These are phyloP conservation scores for Solanum medicagineum DNA, from an alignment of 257 asterid species.

Conservation along the genomic window DNA sequence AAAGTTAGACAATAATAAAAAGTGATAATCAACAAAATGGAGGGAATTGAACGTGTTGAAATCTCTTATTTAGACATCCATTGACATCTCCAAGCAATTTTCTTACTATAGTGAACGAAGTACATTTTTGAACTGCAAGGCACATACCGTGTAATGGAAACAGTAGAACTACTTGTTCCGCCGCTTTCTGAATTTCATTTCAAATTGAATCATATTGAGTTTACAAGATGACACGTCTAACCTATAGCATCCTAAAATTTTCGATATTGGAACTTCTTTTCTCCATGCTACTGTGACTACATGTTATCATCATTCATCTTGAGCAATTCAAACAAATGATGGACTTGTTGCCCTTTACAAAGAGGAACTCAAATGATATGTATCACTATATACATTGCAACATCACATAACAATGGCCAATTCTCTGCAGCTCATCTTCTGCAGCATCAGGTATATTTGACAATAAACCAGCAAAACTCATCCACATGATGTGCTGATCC, in stretches of 20 bases:
- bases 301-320: slow-evolving; percentile 13
- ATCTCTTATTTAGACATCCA: neutral
- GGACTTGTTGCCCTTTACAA: slow-evolving; percentile 38
- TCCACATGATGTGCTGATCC: neutral
- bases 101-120: neutral
- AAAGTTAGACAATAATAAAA: neutral
- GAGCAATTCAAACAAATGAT: slow-evolving; percentile 28
- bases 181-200: neutral
- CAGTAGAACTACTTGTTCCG: neutral
- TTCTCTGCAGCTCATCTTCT: slow-evolving; percentile 3
- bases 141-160: neutral
- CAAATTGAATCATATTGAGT: neutral
- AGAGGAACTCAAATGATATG: slow-evolving; percentile 43
- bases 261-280: slow-evolving; percentile 1
- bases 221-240: neutral
- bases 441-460: slow-evolving; percentile 5
- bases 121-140: neutral
- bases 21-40: neutral
- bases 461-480: slow-evolving; percentile 1
- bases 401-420: slow-evolving; percentile 16
- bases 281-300: slow-evolving; percentile 11
- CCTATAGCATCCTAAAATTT: slow-evolving; percentile 1
- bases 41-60: neutral
- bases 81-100: neutral
- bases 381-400: slow-evolving; percentile 60